Evolutionary conservation across 2,329 filamentous ascomycete species (phyloP), one percentile per base, ranked within the genome.

Genomic region (Fusarium tuaranense): DNA sequence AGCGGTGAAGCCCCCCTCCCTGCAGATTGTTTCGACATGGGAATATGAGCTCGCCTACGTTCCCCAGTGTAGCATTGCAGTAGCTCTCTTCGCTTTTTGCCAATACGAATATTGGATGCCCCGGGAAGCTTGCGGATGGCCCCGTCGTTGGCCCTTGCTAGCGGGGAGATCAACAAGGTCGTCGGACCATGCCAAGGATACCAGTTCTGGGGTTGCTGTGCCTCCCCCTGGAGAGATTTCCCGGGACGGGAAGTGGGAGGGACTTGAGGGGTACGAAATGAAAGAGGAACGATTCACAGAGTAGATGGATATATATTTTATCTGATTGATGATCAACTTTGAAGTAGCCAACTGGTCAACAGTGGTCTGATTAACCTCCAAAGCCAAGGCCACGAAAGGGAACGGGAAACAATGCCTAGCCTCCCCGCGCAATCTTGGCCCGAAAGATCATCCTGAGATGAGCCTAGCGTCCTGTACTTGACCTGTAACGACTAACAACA

Each of bases 271-370:
- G 9, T 4, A 27, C 2, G 16, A 51, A 51, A 25, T 5, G 22
- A 27, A 51, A 51, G 46, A 27, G 22, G 25, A 1, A 5, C 46
- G 4, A 27, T 16, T 25, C 20, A 9, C 4, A 12, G 46, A 18
- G 22, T 10, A 27, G 14, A 12, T 25, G 5, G 18, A 18, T 51
- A 2, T 27, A 12, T 51, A 2, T 27, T 51, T 48, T 27, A 18
- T n/a, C 9, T 51, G 8, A 7, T 27, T 27, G 16, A 27, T 27
- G 16, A 4, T 12, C 8, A 27, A 18, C 25, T 27, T 6, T 2
- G 2, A 18, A 12, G 46, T 27, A 27, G 5, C 0, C 2, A 27
- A 2, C 1, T 48, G 14, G 7, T 16, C 20, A 25, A 6, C 2
- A 27, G 46, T 51, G 16, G 46, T 51, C 46, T 51, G 16, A 27